phyloP scores from a whole-genome alignment of 345 rosid genomes.

The Barbarea vulgaris region DNA sequence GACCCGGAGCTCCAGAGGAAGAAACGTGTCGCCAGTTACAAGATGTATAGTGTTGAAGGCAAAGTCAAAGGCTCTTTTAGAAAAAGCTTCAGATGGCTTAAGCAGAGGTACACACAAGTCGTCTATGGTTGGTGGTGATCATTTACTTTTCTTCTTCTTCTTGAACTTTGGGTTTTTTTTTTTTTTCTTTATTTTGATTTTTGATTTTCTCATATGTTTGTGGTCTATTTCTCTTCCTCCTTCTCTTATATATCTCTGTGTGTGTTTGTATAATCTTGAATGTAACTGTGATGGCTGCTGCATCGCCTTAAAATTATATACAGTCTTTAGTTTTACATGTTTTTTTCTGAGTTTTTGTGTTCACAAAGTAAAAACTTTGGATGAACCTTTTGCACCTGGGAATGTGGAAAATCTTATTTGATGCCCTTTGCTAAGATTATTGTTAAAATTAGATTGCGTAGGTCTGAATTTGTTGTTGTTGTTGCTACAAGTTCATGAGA shows the following conservation, averaged over 20 bases:
- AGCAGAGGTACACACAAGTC: constrained; percentile 67
- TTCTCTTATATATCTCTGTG: not conserved
- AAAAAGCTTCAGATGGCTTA: constrained; percentile 91
- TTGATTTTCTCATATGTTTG: constrained; percentile 19
- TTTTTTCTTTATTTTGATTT: not conserved
- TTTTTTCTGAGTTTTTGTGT: not conserved
- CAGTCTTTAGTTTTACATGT: constrained; percentile 21
- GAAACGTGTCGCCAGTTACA: constrained; percentile 92
- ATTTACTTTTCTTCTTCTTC: not conserved
- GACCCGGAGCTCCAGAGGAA: constrained; percentile 95
- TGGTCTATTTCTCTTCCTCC: not conserved
- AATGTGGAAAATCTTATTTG: not conserved
- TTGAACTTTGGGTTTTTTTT: not conserved
- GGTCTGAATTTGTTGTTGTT: not conserved
- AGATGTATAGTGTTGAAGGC: constrained; percentile 83
- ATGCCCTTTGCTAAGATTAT: not conserved
- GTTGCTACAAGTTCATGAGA: not conserved
- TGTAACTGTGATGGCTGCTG: constrained; percentile 30
- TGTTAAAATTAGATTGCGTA: not conserved
- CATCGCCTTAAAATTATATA: constrained; percentile 6
- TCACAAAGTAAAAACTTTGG: not conserved
- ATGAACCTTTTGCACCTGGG: not conserved
- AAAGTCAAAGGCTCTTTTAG: constrained; percentile 86
- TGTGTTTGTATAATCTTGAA: constrained; percentile 34
- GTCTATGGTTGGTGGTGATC: constrained; percentile 92